Percentiles rank a stretch among this genome's conserved stretches.
These are phyloP conservation scores for Grifola frondosa DNA, from an alignment of 1,284 basidiomycete genomes.

Conservation along the genomic window DNA sequence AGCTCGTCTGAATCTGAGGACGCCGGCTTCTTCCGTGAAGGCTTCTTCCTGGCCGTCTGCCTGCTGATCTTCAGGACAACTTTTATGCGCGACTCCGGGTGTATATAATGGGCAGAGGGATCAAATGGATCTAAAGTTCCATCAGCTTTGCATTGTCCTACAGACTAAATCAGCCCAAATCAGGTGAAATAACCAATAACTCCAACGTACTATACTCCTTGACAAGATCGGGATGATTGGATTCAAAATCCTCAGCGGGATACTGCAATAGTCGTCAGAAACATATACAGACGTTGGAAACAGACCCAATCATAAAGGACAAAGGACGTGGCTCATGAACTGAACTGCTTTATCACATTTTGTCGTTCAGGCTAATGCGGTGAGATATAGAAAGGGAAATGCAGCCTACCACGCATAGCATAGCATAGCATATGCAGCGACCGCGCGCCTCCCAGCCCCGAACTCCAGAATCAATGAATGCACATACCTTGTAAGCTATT, in stretches of 20 bases:
- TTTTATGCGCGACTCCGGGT: conserved; percentile 56
- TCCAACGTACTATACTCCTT: conserved; percentile 53
- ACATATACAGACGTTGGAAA: conserved; percentile 16
- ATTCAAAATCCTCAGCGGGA: conserved; percentile 31
- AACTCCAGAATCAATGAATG: too few relatives aligned
- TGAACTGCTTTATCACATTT: too few relatives aligned
- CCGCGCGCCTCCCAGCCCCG: background rate
- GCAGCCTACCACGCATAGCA: background rate
- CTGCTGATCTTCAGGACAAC: conserved; percentile 31
- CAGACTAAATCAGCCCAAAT: conserved; percentile 9
- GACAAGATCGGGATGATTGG: conserved; percentile 46
- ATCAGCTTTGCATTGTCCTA: conserved; percentile 44
- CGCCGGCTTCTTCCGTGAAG: conserved; percentile 11
- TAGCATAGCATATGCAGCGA: background rate
- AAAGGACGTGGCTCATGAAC: too few relatives aligned
- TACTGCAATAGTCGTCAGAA: conserved; percentile 21
- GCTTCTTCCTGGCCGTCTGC: conserved; percentile 1
- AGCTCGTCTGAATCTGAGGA: conserved; percentile 20
- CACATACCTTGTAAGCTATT: conserved; percentile 58
- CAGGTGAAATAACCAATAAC: background rate
- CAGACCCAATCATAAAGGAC: too few relatives aligned
- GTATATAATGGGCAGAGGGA: conserved; percentile 57
- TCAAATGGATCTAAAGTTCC: conserved; percentile 53
- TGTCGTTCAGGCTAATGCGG: background rate
- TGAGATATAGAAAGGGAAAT: background rate